Base-by-base conservation (phyloP, 2,329 filamentous ascomycete genomes). In the Aspergillus hortae region DNA sequence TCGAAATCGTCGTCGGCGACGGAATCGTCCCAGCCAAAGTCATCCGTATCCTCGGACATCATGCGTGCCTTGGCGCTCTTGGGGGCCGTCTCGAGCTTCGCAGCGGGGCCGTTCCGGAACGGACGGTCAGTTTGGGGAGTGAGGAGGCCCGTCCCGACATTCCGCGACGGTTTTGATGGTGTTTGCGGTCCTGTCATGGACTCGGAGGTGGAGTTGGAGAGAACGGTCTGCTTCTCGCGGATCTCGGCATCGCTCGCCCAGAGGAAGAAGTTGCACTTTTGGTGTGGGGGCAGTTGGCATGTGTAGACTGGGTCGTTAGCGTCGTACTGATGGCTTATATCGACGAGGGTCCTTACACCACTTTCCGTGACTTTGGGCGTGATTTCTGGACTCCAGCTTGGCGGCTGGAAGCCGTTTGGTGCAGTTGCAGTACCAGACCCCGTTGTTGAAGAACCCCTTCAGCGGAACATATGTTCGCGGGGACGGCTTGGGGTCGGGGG, bases 201-300 rank as follows among this genome's bases (percentile, higher is more conserved):
- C 58, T 83, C 80, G 2, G 73, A 76, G 48, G 71, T 68, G 21
- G 77, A 75, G 56, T 80, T 81, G 55, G 69, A 74, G 54, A 80
- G 61, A 5, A 82, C 66, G 19, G 74, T 74, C 10, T 67, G 67
- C 53, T 77, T 75, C 63, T 82, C 79, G 17, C 83, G 72, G n/a
- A 69, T 56, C 56, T 79, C 74, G 12, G 83, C 83, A 49, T 84
- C 80, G 49, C 79, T 76, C 12, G 79, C 75, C 83, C 82, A 86
- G 0, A 86, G 72, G 52, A 85, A 86, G 71, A 86, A 85, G 4
- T 70, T 73, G 61, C 83, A 86, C 38, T 75, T 70, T 43, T 76
- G 68, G 2, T 68, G 61, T 48, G 74, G 68, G 32, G 71, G 68
- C 58, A 77, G 75, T 57, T 83, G 80, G 60, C 83, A 86, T 4